Evolutionary conservation across 495 filamentous ascomycete genomes (phyloP), one percentile per base, ranked within the genome.

Genomic region (Ramalina intermedia): DNA sequence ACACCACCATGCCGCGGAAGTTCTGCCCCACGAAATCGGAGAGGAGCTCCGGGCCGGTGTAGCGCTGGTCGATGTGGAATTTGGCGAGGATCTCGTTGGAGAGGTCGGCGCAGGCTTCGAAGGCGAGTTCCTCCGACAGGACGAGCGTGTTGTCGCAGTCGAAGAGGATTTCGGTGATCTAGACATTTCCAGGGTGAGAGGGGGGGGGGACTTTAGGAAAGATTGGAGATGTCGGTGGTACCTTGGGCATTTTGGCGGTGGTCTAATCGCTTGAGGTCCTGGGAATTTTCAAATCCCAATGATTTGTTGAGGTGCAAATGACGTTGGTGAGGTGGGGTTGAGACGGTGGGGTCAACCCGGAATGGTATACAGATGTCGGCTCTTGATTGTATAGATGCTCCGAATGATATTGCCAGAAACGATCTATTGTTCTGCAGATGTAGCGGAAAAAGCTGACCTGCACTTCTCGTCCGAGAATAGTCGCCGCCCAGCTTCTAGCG

Each of bases 141-240:
- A 88, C 85, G 59, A 96, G 85, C 47, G 89, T 96, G 74, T 96
- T 96, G 79, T 96, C 89, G 72, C 89, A 96, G 70, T 96, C 89
- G 69, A 94, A 81, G 66, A 96, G 85, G 67, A 96, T 70, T 61
- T 84, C 74, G 35, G 80, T 84, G 66, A 82, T 81, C 83, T 87
- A 64, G 27, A 52, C 24, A 35, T 51, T 36, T 36, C 16, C 21
- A 9, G 20, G 29, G 49, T 58, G 49, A 43, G 23, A 40, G 42
- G 26, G 38, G 29, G 26, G 38, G 29, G 26, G 13, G n/a, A 4
- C 26, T 40, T 18, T 36, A 38, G 36, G 23, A 14, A 43, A 14
- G 6, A 12, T 43, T 13, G 24, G 12, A 12, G 41, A 20, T 21
- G 18, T 43, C 27, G 16, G 37, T 50, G 60, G 48, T 42, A 73